Evolutionary conservation across 441 rosid species (phyloP), one percentile per base, ranked within the genome.

Genomic region (Aquilaria agallochum): DNA sequence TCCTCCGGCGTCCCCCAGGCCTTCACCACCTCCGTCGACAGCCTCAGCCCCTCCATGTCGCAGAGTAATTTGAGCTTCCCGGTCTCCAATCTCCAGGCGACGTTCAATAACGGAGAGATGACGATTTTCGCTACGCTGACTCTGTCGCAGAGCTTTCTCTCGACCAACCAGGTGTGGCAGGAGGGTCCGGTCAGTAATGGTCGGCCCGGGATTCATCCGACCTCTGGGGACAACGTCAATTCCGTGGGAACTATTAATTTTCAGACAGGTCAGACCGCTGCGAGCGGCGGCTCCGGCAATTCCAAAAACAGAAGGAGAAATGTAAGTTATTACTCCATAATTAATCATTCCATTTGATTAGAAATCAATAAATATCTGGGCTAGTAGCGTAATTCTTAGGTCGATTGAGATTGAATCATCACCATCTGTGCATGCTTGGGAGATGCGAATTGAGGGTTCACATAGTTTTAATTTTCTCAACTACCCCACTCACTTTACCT

Each of bases 111-210:
- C 8, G 67, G 50, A 4, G 89, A 79, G 60, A 86, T 85, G 59
- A 75, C 65, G 11, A 86, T 92, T 9, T 90, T 79, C 15, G 98
- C 97, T 0, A 85, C 83, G 11, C 65, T 86, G 66, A 66, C 56
- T 20, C 76, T 79, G 31, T 67, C 80, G 0, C 5, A 5, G 9
- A 13, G 2, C n/a, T 50, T 76, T 62, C 8, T 66, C 3, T 11
- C 69, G 1, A 33, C 75, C 0, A 83, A 52, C 59, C 87, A 83
- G 67, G 73, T 83, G 56, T 86, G 92, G 89, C 87, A 86, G 46
- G 59, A 59, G 5, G 88, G 92, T 8, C 81, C 80, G 31, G 11
- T 81, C 11, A 5, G 0, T 14, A 48, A 63, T 1, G 75, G 60
- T 40, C 31, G 0, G 15, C 82, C 78, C 31, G 0, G 0, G 15